These are phyloP conservation scores for Aspergillus amoenus DNA, from an alignment of 2,329 filamentous ascomycete species.

Conservation along the genomic window DNA sequence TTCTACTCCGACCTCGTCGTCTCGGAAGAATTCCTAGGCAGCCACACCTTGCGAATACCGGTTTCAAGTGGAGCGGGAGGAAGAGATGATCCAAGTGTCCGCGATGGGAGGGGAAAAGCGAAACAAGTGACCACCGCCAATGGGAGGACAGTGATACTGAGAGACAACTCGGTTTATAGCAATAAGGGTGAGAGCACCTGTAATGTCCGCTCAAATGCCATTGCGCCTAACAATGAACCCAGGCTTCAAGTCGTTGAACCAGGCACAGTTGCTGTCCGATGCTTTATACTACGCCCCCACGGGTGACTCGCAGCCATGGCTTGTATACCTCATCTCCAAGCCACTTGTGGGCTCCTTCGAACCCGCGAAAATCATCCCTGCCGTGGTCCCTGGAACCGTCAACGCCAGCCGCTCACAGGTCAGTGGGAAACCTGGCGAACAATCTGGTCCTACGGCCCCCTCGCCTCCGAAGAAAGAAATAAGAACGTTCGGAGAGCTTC, in stretches of 20 bases:
- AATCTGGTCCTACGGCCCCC: slow-evolving; percentile 36
- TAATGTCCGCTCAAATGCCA: slow-evolving; percentile 2
- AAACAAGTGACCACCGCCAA: slow-evolving; percentile 93
- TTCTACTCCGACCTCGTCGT: slow-evolving; percentile 76
- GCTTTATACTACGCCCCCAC: slow-evolving; percentile 83
- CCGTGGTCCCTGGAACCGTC: slow-evolving; percentile 52
- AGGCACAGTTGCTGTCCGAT: slow-evolving; percentile 83
- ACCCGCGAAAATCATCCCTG: slow-evolving; percentile 68
- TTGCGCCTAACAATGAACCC: slow-evolving; percentile 16
- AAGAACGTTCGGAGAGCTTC: slow-evolving; percentile 82
- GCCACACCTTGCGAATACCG: slow-evolving; percentile 90
- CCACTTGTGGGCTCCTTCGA: slow-evolving; percentile 84
- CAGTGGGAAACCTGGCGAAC: slow-evolving; percentile 32
- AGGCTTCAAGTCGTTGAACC: slow-evolving; percentile 91
- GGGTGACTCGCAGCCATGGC: slow-evolving; percentile 89
- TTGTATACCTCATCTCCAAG: slow-evolving; percentile 92
- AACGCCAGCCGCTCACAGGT: slow-evolving; percentile 22
- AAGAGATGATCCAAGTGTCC: slow-evolving; percentile 64
- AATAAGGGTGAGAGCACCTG: slow-evolving; percentile 74
- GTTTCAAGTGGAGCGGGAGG: slow-evolving; percentile 48
- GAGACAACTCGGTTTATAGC: slow-evolving; percentile 88
- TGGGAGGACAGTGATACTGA: slow-evolving; percentile 88
- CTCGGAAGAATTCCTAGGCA: slow-evolving; percentile 92
- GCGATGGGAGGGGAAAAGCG: slow-evolving; percentile 87
- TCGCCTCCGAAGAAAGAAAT: slow-evolving; percentile 77